Evolutionary conservation across 192 early-diverging fungal species (phyloP).

Genomic region (Backusella australiensis): DNA sequence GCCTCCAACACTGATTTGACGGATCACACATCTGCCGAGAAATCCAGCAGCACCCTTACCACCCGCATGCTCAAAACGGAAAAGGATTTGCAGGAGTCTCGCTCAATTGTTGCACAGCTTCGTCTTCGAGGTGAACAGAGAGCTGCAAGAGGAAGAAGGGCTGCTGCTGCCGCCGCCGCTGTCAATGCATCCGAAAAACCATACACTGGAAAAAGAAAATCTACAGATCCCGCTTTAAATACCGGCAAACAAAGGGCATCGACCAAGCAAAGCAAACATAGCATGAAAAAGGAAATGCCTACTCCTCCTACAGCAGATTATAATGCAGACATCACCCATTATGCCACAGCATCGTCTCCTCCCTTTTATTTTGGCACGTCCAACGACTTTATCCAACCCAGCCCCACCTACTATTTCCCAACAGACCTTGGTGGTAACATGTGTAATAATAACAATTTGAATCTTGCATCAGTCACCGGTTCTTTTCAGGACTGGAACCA

Average conservation of each 20-base stretch:
- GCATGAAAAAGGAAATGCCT: background rate
- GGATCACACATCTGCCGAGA: background rate
- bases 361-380: background rate
- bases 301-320: background rate
- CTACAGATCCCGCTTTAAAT: background rate
- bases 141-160: constrained; percentile 25
- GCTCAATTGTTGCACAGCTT: constrained; percentile 35
- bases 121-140: constrained; percentile 34
- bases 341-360: background rate
- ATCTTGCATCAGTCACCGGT: background rate
- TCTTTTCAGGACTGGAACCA: constrained; percentile 4
- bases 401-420: background rate
- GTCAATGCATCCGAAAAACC: background rate
- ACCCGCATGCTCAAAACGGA: constrained; percentile 27
- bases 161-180: constrained; percentile 15
- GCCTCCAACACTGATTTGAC: background rate
- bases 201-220: background rate
- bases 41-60: background rate
- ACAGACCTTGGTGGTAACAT: background rate
- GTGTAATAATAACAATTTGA: background rate
- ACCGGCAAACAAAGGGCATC: background rate
- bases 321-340: background rate
- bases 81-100: constrained; percentile 37
- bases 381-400: background rate
- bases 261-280: background rate